Evolutionary conservation across 2,329 filamentous ascomycete genomes (phyloP).

Genomic region (Penicillium sp.): DNA sequence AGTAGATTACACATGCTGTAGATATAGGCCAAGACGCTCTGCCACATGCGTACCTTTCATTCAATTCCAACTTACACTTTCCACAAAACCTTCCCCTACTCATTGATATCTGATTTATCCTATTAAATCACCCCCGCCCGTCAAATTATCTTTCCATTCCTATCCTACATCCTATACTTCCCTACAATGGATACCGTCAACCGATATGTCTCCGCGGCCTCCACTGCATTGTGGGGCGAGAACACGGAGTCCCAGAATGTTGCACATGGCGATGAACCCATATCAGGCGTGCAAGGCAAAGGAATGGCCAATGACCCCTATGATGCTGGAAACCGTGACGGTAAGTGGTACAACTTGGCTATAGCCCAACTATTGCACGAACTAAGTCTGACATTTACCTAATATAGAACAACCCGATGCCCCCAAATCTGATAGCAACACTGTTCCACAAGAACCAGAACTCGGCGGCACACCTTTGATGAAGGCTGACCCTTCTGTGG

Average conservation of each 20-base stretch:
- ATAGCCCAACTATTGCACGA: background rate
- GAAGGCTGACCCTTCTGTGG: background rate
- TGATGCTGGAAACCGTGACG: slow-evolving; percentile 73
- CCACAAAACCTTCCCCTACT: background rate
- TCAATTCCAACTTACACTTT: background rate
- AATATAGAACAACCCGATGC: slow-evolving; percentile 30
- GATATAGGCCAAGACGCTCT: background rate
- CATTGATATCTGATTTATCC: background rate
- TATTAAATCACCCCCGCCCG: background rate
- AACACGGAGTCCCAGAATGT: slow-evolving; percentile 24
- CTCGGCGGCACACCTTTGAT: slow-evolving; percentile 6
- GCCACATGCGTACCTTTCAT: background rate
- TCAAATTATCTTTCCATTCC: background rate
- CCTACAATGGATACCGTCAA: slow-evolving; percentile 64
- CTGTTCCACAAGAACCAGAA: slow-evolving; percentile 18
- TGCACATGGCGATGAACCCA: slow-evolving; percentile 60
- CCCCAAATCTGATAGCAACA: slow-evolving; percentile 21
- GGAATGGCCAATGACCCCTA: slow-evolving; percentile 71
- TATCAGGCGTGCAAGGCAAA: slow-evolving; percentile 69
- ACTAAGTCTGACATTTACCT: background rate
- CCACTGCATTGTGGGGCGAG: slow-evolving; percentile 53
- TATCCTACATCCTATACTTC: background rate
- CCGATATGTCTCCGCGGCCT: slow-evolving; percentile 51
- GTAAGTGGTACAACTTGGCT: slow-evolving; percentile 34
- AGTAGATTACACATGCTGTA: slow-evolving; percentile 4